Percentiles rank a stretch among this genome's conserved stretches.
Conservation (phyloP, 1,139 yeast genomes). For the Protomyces gravidus region DNA sequence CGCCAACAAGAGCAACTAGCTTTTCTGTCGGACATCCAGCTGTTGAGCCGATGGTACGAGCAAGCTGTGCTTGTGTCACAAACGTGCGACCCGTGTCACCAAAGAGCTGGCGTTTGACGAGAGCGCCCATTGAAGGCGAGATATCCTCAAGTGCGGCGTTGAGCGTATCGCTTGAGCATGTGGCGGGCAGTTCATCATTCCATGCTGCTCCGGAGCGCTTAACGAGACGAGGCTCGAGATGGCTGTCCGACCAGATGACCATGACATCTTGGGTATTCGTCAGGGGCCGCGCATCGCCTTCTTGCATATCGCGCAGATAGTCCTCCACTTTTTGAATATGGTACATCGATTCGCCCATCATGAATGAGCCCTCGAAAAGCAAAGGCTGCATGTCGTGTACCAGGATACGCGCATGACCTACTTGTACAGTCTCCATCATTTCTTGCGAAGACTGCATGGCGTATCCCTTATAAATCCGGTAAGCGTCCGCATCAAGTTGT, state of each 20-base stretch:
- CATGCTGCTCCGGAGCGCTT: constrained; percentile 5
- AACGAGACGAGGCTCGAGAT: constrained; percentile 9
- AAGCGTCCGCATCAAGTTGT: constrained; percentile 1
- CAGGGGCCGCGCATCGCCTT: constrained; percentile 4
- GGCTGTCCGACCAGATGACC: constrained; percentile 31
- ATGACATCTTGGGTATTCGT: constrained; percentile 6
- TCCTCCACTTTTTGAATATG: constrained; percentile 24
- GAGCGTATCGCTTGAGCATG: neutral
- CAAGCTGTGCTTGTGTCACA: constrained; percentile 38
- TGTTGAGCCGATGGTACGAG: constrained; percentile 40
- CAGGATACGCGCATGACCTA: constrained; percentile 15
- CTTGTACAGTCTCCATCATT: neutral
- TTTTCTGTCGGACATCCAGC: constrained; percentile 42
- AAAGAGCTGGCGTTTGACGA: constrained; percentile 15
- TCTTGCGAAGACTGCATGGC: constrained; percentile 1
- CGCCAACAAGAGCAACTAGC: constrained; percentile 41
- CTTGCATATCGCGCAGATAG: constrained; percentile 5
- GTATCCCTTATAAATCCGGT: constrained; percentile 17
- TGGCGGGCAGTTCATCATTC: neutral
- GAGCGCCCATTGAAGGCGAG: neutral
- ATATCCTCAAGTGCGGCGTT: neutral
- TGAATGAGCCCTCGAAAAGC: constrained; percentile 32
- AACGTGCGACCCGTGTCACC: constrained; percentile 36
- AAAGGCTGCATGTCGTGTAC: constrained; percentile 11
- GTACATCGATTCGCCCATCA: constrained; percentile 22